Evolutionary conservation across 2,329 filamentous ascomycete genomes (phyloP).

Genomic region (Geoglossum cookeanum): DNA sequence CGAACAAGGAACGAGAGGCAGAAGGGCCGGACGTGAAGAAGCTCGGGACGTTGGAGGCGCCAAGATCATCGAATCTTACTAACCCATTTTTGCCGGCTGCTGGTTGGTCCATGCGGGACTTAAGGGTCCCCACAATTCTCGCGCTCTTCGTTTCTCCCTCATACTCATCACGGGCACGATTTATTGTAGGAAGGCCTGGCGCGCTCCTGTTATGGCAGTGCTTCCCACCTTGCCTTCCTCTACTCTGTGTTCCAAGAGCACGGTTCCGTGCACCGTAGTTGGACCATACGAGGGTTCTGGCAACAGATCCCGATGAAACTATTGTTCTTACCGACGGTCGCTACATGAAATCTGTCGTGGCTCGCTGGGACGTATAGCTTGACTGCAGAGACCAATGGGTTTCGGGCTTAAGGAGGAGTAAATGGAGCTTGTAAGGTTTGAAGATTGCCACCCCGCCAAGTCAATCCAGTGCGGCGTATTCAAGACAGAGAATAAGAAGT

Average conservation of each 20-base stretch:
- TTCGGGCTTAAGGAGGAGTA: too few relatives aligned
- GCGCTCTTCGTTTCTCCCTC: conserved; percentile 7
- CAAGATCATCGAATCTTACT: not conserved
- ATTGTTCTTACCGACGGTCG: conserved; percentile 46
- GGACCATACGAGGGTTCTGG: conserved; percentile 37
- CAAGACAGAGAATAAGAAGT: too few relatives aligned
- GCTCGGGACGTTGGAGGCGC: not conserved
- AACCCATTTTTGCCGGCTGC: conserved; percentile 5
- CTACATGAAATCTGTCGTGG: not conserved
- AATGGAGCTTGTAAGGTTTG: too few relatives aligned
- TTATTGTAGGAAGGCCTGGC: conserved; percentile 43
- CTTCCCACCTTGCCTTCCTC: conserved; percentile 34
- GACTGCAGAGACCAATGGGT: too few relatives aligned
- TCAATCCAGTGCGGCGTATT: too few relatives aligned
- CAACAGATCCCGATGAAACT: conserved; percentile 29
- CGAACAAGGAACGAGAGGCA: not conserved
- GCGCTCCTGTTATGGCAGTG: conserved; percentile 11
- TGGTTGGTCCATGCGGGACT: conserved; percentile 9
- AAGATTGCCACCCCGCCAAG: too few relatives aligned
- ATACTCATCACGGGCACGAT: conserved; percentile 41
- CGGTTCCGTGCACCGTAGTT: conserved; percentile 39
- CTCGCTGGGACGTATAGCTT: too few relatives aligned
- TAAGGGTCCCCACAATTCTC: conserved; percentile 15
- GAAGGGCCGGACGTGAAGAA: not conserved
- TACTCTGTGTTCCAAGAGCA: conserved; percentile 43